A percentile compares a stretch with the other conserved stretches of the same genome.
phyloP scores from a whole-genome alignment of 208 protist genomes.

The Naegleria gruberi region DNA sequence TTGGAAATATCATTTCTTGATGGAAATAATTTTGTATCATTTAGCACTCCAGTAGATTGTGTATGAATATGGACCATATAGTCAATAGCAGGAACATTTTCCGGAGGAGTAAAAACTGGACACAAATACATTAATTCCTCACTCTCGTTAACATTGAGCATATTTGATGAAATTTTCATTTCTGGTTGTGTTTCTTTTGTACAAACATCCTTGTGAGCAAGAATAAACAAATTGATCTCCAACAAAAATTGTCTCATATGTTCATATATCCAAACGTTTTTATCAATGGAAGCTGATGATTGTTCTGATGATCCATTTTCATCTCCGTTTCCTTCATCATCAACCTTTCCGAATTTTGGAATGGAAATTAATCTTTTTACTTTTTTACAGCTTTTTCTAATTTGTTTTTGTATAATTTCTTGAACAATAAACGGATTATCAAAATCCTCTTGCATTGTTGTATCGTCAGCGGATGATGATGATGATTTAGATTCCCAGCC shows the following conservation, averaged over 20 bases:
- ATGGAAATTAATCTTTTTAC: neutral
- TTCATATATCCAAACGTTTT: conserved; percentile 20
- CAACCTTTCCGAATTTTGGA: neutral
- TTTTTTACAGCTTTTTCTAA: neutral
- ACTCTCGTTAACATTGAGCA: neutral
- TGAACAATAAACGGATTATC: neutral
- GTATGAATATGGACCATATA: conserved; percentile 2
- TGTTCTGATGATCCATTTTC: neutral
- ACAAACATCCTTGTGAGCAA: neutral
- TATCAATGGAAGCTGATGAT: neutral
- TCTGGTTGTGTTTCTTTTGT: conserved; percentile 2
- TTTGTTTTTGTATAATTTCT: conserved; percentile 16
- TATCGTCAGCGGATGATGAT: neutral
- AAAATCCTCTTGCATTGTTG: neutral
- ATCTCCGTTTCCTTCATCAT: neutral
- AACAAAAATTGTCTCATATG: conserved; percentile 15
- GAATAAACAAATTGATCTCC: conserved; percentile 4
- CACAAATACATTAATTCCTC: conserved; percentile 15
- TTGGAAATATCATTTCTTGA: neutral
- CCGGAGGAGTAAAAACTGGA: neutral
- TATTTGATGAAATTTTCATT: neutral
- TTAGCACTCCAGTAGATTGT: neutral
- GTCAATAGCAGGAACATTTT: conserved; percentile 9
- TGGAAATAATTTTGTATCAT: conserved; percentile 3
- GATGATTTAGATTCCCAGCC: neutral